Evolutionary conservation across 345 rosid species (phyloP).

Genomic region (Pelargonium nanum): DNA sequence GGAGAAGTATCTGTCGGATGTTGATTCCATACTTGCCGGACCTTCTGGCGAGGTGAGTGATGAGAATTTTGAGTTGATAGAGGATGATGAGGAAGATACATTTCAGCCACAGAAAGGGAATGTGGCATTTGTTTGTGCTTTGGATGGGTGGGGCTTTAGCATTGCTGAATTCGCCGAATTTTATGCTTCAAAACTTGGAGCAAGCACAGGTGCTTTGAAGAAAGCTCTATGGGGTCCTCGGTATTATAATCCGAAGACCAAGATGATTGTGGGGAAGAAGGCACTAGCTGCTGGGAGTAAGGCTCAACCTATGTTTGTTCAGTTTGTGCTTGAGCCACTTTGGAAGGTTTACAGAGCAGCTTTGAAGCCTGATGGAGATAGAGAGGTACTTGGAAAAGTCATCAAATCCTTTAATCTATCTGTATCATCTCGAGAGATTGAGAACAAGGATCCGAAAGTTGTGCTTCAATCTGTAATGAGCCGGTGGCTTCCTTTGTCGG

Average conservation of each 20-base stretch:
- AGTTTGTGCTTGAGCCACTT: constrained; percentile 86
- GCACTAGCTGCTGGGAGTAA: constrained; percentile 42
- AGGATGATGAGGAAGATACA: constrained; percentile 88
- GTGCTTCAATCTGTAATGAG: constrained; percentile 81
- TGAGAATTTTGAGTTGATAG: constrained; percentile 57
- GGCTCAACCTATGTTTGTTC: constrained; percentile 89
- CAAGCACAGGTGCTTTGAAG: constrained; percentile 47
- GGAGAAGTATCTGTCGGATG: constrained; percentile 85
- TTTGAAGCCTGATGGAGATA: constrained; percentile 57
- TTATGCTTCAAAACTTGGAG: constrained; percentile 76
- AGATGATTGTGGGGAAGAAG: constrained; percentile 87
- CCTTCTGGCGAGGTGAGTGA: constrained; percentile 36
- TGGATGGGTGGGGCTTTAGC: constrained; percentile 93
- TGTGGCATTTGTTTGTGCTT: constrained; percentile 76
- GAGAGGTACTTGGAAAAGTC: constrained; percentile 48
- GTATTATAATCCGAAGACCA: constrained; percentile 53
- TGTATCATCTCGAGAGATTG: constrained; percentile 73
- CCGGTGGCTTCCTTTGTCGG: constrained; percentile 87
- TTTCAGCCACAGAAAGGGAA: constrained; percentile 93
- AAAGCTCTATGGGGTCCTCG: constrained; percentile 91
- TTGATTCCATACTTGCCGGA: constrained; percentile 65
- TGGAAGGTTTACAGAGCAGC: constrained; percentile 86
- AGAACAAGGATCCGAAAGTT: constrained; percentile 73
- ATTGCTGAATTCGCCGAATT: constrained; percentile 65
- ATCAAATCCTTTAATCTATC: constrained; percentile 59